A percentile compares a stretch with the other conserved stretches of the same genome.
Conservation (phyloP, 768 basidiomycete species). For the Mycena galopus region DNA sequence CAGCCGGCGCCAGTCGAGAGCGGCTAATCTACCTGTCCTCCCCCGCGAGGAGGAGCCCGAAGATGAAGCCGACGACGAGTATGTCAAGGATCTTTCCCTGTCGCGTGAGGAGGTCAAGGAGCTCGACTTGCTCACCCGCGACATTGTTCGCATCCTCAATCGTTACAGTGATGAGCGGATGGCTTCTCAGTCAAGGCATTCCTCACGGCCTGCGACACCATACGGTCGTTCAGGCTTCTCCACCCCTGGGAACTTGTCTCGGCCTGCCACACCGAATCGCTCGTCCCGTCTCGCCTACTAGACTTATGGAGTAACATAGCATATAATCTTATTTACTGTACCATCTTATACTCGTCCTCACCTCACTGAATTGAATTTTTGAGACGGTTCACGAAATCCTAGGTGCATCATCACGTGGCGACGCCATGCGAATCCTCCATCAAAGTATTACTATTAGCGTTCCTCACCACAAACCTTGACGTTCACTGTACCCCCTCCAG, state of each 20-base stretch:
- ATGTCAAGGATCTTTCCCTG: constrained; percentile 63
- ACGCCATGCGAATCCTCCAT: neutral
- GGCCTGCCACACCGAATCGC: constrained; percentile 76
- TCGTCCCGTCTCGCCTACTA: constrained; percentile 32
- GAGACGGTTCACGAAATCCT: neutral
- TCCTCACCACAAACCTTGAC: neutral
- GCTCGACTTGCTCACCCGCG: constrained; percentile 78
- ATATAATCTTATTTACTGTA: constrained; percentile 32
- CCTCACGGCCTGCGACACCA: constrained; percentile 79
- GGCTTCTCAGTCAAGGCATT: constrained; percentile 66
- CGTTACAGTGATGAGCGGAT: constrained; percentile 77
- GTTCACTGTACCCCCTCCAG: neutral
- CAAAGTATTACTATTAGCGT: neutral
- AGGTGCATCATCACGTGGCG: neutral
- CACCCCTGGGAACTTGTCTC: constrained; percentile 67
- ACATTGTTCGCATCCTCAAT: constrained; percentile 81
- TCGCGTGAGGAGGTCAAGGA: constrained; percentile 80
- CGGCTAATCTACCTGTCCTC: constrained; percentile 48
- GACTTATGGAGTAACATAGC: constrained; percentile 23
- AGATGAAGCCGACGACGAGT: constrained; percentile 64
- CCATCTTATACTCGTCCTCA: constrained; percentile 24
- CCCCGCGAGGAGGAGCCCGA: constrained; percentile 68
- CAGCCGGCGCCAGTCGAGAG: constrained; percentile 52
- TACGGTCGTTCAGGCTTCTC: constrained; percentile 73
- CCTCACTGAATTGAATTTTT: constrained; percentile 13